phyloP scores from a whole-genome alignment of 1,284 basidiomycete genomes.

The Cystobasidiaceae sp. region DNA sequence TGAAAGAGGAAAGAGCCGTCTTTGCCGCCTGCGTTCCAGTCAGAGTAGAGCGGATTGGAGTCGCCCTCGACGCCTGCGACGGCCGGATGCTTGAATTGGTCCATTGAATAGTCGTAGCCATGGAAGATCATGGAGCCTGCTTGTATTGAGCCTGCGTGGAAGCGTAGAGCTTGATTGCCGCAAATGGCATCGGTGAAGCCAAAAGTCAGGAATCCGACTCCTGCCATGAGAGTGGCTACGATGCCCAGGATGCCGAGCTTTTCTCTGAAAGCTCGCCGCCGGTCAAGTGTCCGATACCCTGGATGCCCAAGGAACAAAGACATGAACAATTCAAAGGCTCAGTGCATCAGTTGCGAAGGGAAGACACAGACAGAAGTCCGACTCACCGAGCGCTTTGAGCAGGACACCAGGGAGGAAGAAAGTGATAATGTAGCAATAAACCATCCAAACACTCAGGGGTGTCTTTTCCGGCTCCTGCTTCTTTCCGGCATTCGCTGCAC shows the following conservation, averaged over 20 bases:
- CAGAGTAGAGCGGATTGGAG: slow-evolving; percentile 75
- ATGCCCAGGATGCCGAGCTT: slow-evolving; percentile 90
- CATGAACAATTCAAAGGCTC: not conserved
- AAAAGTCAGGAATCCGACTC: slow-evolving; percentile 96
- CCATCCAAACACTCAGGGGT: slow-evolving; percentile 90
- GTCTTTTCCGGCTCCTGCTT: slow-evolving; percentile 66
- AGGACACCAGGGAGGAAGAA: slow-evolving; percentile 69
- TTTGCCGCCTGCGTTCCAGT: slow-evolving; percentile 72
- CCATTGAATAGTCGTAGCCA: slow-evolving; percentile 87
- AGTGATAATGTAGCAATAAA: slow-evolving; percentile 86
- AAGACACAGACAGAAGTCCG: slow-evolving; percentile 22
- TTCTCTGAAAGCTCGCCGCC: slow-evolving; percentile 94
- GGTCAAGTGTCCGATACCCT: slow-evolving; percentile 87
- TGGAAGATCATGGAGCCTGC: slow-evolving; percentile 84
- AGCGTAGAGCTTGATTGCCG: slow-evolving; percentile 73
- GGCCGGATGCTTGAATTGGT: slow-evolving; percentile 73
- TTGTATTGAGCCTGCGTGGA: slow-evolving; percentile 69
- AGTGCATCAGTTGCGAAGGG: not conserved
- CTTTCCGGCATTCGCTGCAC: slow-evolving; percentile 51
- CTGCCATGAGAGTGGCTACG: slow-evolving; percentile 76
- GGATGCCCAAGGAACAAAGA: slow-evolving; percentile 20
- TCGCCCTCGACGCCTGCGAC: slow-evolving; percentile 59
- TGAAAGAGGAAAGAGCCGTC: slow-evolving; percentile 95
- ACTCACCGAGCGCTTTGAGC: slow-evolving; percentile 58
- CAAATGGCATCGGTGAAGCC: slow-evolving; percentile 97